phyloP scores from a whole-genome alignment of 1,139 yeast species.

The Keqinozyma sinolaborantium region DNA sequence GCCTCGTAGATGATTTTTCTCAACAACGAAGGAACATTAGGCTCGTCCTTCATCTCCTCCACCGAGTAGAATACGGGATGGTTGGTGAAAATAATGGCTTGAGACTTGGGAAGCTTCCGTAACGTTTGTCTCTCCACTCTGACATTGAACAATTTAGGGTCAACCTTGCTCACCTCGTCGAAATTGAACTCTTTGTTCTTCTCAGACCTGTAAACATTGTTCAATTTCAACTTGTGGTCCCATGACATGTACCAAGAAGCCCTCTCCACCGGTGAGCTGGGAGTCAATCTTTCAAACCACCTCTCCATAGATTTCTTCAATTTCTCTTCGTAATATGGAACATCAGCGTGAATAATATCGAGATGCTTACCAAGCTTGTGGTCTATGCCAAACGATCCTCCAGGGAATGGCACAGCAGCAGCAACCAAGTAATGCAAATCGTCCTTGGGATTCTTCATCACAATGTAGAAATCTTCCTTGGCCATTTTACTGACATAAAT shows the following conservation, averaged over 20 bases:
- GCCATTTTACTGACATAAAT: conserved; percentile 64
- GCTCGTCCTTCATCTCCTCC: conserved; percentile 79
- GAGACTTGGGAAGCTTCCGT: conserved; percentile 44
- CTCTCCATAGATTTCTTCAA: conserved; percentile 70
- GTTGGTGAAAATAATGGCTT: conserved; percentile 53
- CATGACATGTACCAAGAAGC: conserved; percentile 76
- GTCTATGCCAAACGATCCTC: conserved; percentile 65
- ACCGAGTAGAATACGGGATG: conserved; percentile 69
- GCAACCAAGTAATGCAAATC: conserved; percentile 64
- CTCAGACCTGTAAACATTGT: conserved; percentile 51
- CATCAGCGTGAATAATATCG: conserved; percentile 65
- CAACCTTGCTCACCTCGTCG: conserved; percentile 5
- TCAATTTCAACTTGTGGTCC: conserved; percentile 60
- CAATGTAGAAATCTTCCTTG: conserved; percentile 70
- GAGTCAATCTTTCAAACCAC: conserved; percentile 62
- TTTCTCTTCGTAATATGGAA: conserved; percentile 68
- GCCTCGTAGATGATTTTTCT: conserved; percentile 63
- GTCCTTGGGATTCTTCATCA: conserved; percentile 49
- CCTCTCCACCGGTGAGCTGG: conserved; percentile 62
- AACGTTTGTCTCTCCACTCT: conserved; percentile 58
- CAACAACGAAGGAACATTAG: conserved; percentile 63
- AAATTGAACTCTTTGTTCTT: conserved; percentile 21
- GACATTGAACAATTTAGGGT: conserved; percentile 47
- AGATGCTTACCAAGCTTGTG: conserved; percentile 57
- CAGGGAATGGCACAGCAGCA: conserved; percentile 78